Evolutionary conservation across 108 stramenopile genomes (phyloP).

Genomic region (Nitzschia sp.): DNA sequence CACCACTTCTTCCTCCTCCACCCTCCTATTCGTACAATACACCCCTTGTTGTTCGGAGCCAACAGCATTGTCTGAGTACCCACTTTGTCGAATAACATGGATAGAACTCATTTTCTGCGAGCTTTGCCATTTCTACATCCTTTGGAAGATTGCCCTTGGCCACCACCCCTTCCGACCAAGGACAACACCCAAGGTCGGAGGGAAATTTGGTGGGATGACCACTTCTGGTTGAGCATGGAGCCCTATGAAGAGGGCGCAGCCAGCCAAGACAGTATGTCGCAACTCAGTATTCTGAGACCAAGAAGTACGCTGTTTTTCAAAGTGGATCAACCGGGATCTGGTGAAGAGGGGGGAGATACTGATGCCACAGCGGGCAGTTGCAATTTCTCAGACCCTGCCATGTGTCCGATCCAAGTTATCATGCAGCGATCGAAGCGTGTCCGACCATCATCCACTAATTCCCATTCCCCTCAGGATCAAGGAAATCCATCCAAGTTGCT

Average conservation of each 20-base stretch:
- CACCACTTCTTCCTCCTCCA: too few relatives aligned
- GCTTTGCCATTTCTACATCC: conserved; percentile 26
- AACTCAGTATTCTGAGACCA: conserved; percentile 3
- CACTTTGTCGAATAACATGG: neutral
- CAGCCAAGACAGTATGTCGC: neutral
- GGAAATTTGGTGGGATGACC: neutral
- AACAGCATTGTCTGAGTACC: neutral
- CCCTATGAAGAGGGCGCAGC: neutral
- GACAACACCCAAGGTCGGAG: neutral
- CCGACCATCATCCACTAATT: neutral
- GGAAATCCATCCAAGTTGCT: neutral
- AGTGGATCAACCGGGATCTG: neutral
- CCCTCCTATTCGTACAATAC: too few relatives aligned
- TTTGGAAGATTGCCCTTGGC: conserved; percentile 7
- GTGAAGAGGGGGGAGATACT: neutral
- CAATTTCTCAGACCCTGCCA: conserved; percentile 17
- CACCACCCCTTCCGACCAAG: conserved; percentile 16
- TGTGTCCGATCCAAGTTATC: conserved; percentile 25
- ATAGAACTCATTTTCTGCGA: conserved; percentile 22
- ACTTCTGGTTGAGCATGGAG: conserved; percentile 2
- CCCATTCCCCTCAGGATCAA: neutral
- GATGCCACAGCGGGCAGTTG: too few relatives aligned
- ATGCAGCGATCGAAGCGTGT: conserved; percentile 15
- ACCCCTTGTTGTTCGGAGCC: neutral
- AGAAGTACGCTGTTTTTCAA: conserved; percentile 8